Conservation (phyloP, 1,284 basidiomycete genomes). For the Pisolithus thermaeus region DNA sequence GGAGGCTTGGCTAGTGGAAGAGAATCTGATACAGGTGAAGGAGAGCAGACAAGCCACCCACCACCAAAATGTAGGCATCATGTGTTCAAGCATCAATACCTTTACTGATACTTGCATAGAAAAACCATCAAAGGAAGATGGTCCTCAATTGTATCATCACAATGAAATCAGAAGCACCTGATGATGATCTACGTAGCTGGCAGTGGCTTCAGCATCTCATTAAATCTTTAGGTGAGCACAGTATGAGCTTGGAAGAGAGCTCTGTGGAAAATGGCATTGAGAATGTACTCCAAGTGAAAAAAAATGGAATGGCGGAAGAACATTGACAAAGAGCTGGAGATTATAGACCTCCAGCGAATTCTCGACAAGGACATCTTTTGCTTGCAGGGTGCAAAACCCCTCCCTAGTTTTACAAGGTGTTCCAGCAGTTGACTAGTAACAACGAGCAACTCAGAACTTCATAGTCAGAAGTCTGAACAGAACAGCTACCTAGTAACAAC, state of each 20-base stretch:
- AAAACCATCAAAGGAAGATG: background rate
- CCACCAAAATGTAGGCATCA: background rate
- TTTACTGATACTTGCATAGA: conserved; percentile 1
- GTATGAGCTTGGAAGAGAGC: conserved; percentile 7
- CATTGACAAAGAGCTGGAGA: conserved; percentile 6
- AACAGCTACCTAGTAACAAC: no score
- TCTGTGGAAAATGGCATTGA: background rate
- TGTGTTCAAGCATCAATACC: background rate
- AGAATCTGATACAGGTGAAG: background rate
- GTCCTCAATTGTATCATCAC: background rate
- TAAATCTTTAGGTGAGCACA: conserved; percentile 1
- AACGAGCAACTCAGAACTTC: no score
- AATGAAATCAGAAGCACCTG: background rate
- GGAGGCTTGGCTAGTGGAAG: conserved; percentile 1
- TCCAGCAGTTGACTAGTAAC: no score
- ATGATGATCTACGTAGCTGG: background rate
- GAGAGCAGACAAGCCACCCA: background rate
- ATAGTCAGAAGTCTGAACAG: no score
- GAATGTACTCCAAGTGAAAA: conserved; percentile 1
- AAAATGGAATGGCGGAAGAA: conserved; percentile 4
- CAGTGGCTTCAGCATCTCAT: conserved; percentile 4
- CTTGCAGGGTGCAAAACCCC: conserved; percentile 3
- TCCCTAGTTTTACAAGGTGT: no score
- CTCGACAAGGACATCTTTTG: background rate
- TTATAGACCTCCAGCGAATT: conserved; percentile 1